Base-by-base conservation (phyloP, 129 eudicot genomes). In the Escallonia herrerae region DNA sequence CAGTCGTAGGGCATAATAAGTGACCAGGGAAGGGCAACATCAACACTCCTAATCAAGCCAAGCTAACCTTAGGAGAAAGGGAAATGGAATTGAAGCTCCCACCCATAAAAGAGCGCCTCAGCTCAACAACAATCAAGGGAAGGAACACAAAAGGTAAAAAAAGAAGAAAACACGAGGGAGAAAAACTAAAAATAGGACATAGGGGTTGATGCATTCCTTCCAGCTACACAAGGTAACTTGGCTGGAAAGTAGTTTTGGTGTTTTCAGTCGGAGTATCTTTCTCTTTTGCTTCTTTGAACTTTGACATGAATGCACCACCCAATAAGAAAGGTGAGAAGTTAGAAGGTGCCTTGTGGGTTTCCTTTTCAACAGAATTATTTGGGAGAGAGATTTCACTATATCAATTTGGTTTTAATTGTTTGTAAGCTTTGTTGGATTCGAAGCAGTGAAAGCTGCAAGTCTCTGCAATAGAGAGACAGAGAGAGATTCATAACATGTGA, bases 281-380 rank as follows among this genome's bases (percentile, higher is more conserved):
- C 3, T 13, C 13, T 6, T n/a, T 2, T 62, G 37, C 44, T 43
- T 44, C 1, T 33, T 2, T 45, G 33, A 53, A 14, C 46, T 22
- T 62, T 15, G 53, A 62, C 53, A 45, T 22, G 33, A 22, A 22
- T 22, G 33, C 33, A 22, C 33, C 33, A 22, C 33, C 33, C 33
- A 8, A n/a, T 43, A 8, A 2, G 8, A 8, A 43, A 43, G 66
- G 53, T 4, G n/a, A n/a, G n/a, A n/a, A n/a, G 66, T 8, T 14
- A 62, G 42, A 63, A 68, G 64, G 56, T 68, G 72, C 64, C 55
- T 57, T 43, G 33, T 43, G 41, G 45, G 55, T 55, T 62, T 33
- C 41, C 54, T 39, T 43, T 43, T 67, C 38, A 33, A 3, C 33
- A 67, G 14, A 53, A 67, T 11, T 15, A 11, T 42, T 15, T 41